Evolutionary conservation across 2,329 filamentous ascomycete genomes (phyloP), one percentile per base, ranked within the genome.

Genomic region (Xylariaceae sp.): DNA sequence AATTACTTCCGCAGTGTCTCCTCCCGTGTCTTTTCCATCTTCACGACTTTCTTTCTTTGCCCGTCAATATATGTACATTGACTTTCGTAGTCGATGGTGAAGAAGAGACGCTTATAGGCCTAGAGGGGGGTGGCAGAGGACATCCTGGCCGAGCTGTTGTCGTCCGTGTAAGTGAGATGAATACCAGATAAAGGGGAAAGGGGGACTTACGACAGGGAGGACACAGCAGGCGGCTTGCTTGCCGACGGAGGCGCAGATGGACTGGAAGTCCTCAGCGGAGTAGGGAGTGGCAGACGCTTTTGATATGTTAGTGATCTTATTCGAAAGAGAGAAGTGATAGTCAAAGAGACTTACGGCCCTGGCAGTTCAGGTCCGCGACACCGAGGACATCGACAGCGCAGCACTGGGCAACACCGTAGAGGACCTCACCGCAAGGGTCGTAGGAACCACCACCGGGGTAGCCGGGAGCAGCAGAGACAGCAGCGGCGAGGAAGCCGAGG

Each of bases 371-470:
- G 59, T 71, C 69, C 17, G 69, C 69, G 15, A 72, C 61, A 7
- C 69, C 70, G 45, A 87, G 78, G 39, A 87, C 77, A 64, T 87
- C 81, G 23, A 82, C 84, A 10, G 84, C 81, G 68, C 85, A 88
- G 77, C 85, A 88, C 65, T 81, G 78, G 3, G 82, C 67, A 37
- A 66, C 75, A 64, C 70, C 71, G 66, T 78, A 78, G 18, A 80
- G 73, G 1, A 61, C 60, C 15, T 70, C 72, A 35, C 67, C 65
- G 73, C 79, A 81, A 45, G 78, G 71, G 2, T 64, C 34, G 57
- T 78, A 79, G 4, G 62, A 51, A 8, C 15, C 30, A 35, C 13
- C 13, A 68, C 18, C 45, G 1, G 35, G 17, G 4, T 51, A n/a
- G 2, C 58, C 57, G 18, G 64, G 60, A 47, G 13, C 18, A 44